Evolutionary conservation across 2,329 filamentous ascomycete genomes (phyloP).

Genomic region (Aspergillus candidus): DNA sequence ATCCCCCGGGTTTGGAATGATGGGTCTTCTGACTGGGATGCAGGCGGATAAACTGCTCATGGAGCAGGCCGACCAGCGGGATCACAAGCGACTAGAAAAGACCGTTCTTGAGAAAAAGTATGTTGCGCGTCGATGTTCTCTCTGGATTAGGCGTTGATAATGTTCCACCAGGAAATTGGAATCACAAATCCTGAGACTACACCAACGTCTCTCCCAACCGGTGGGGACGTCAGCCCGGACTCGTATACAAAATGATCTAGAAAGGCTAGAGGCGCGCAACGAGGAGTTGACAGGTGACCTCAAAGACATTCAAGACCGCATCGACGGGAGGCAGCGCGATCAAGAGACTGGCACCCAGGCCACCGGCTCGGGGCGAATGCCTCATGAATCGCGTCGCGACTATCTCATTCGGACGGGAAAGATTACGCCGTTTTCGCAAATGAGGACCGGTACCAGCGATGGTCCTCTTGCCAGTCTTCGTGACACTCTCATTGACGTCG

Average conservation of each 20-base stretch:
- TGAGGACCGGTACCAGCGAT: conserved; percentile 55
- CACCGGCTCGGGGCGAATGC: conserved; percentile 50
- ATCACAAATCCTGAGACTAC: conserved; percentile 56
- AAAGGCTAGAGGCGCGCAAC: conserved; percentile 60
- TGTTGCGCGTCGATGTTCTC: background rate
- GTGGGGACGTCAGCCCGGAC: conserved; percentile 46
- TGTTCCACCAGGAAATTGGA: conserved; percentile 50
- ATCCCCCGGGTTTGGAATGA: background rate
- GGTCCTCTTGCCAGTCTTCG: conserved; percentile 64
- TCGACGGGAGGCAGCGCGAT: conserved; percentile 65
- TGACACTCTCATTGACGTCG: conserved; percentile 73
- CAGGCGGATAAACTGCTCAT: conserved; percentile 54
- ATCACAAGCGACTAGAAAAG: conserved; percentile 58
- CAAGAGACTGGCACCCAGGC: conserved; percentile 41
- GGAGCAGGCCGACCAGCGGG: conserved; percentile 58
- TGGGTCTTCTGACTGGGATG: background rate
- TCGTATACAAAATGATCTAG: conserved; percentile 52
- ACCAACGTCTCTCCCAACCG: conserved; percentile 52
- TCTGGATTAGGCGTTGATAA: conserved; percentile 2
- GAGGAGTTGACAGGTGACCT: conserved; percentile 65
- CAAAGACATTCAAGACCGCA: conserved; percentile 71
- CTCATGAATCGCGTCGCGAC: conserved; percentile 77
- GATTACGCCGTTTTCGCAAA: conserved; percentile 88
- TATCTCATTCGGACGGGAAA: conserved; percentile 94
- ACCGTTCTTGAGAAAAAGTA: conserved; percentile 45